Evolutionary conservation across 164 flowering plant genomes (phyloP).

Genomic region (Platanus orientalis): DNA sequence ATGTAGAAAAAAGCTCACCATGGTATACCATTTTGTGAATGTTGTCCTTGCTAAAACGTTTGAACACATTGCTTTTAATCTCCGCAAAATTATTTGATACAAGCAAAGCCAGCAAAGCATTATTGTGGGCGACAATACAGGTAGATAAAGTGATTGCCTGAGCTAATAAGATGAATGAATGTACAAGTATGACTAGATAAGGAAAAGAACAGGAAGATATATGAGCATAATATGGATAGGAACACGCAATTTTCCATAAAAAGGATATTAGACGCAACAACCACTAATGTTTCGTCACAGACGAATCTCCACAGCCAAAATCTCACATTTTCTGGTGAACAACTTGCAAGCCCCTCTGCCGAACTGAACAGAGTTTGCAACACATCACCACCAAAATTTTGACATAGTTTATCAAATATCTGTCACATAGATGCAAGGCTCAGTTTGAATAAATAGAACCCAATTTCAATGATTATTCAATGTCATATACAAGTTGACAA

Average conservation of each 20-base stretch:
- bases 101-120: slow-evolving; percentile 87
- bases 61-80: slow-evolving; percentile 95
- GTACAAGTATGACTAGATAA: slow-evolving; percentile 64
- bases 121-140: slow-evolving; percentile 93
- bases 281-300: slow-evolving; percentile 67
- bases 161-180: slow-evolving; percentile 91
- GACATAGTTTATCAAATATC: slow-evolving; percentile 96
- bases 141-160: slow-evolving; percentile 95
- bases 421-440: slow-evolving; percentile 26
- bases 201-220: slow-evolving; percentile 34
- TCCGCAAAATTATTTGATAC: slow-evolving; percentile 95
- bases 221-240: slow-evolving; percentile 59
- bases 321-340: slow-evolving; percentile 50
- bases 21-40: slow-evolving; percentile 70
- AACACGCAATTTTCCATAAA: too few relatives aligned
- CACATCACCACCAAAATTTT: slow-evolving; percentile 87
- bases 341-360: slow-evolving; percentile 78
- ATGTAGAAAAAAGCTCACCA: slow-evolving; percentile 49
- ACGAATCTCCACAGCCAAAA: slow-evolving; percentile 68
- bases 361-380: slow-evolving; percentile 77
- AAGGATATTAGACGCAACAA: slow-evolving; percentile 89
- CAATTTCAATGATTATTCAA: neutral
- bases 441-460: slow-evolving; percentile 6
- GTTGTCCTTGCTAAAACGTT: slow-evolving; percentile 91
- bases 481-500: neutral